Percentiles rank a stretch among this genome's conserved stretches.
Conservation (phyloP, 164 flowering plant species). For the Nymphaea thermarum region DNA sequence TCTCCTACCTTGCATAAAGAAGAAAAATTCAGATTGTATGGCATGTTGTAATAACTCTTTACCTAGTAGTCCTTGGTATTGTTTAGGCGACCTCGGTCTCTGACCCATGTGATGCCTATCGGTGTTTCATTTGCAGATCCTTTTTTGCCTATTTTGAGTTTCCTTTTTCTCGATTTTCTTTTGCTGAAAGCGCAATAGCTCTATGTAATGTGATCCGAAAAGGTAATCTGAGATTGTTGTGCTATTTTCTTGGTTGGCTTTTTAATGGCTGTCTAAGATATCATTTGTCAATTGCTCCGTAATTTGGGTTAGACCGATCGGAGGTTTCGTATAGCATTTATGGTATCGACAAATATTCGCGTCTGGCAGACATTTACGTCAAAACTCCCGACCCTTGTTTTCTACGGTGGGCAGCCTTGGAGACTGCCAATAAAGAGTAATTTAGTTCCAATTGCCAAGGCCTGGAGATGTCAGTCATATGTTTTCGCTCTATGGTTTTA, state of each 20-base stretch:
- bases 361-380: no score
- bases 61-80: background rate
- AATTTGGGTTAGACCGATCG: no score
- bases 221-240: background rate
- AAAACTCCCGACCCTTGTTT: no score
- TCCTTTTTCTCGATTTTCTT: background rate
- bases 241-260: background rate
- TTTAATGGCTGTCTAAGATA: background rate
- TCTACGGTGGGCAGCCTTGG: no score
- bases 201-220: background rate
- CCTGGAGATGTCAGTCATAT: no score
- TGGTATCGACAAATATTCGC: no score
- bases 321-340: no score
- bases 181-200: background rate
- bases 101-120: background rate
- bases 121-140: background rate
- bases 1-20: background rate
- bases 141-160: background rate
- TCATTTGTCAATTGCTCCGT: no score
- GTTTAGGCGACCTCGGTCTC: background rate
- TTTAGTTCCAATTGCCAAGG: no score
- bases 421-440: no score
- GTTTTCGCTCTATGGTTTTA: no score
- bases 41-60: background rate
- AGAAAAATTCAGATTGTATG: background rate